Percentiles rank a stretch among this genome's conserved stretches.
phyloP scores from a whole-genome alignment of 1,284 basidiomycete genomes.

The Ustilago curta region DNA sequence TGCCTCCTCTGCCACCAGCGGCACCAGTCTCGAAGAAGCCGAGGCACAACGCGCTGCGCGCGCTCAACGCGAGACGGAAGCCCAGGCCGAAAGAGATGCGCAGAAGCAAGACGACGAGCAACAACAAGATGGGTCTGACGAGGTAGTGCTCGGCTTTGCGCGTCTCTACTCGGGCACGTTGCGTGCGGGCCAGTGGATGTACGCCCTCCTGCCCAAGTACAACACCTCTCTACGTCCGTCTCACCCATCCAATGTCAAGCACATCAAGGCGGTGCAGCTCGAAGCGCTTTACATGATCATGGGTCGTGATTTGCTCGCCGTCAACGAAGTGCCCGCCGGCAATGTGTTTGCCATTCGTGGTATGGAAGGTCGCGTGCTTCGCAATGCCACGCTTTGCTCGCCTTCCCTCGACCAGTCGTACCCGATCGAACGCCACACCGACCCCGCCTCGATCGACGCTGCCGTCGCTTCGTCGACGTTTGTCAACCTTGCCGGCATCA shows the following conservation, averaged over 20 bases:
- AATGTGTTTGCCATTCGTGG: conserved; percentile 95
- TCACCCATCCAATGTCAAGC: conserved; percentile 76
- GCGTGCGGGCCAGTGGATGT: conserved; percentile 76
- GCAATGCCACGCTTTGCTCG: conserved; percentile 90
- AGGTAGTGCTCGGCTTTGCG: conserved; percentile 79
- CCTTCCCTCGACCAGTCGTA: conserved; percentile 37
- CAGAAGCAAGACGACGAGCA: conserved; percentile 27
- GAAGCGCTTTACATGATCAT: conserved; percentile 95
- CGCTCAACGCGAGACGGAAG: conserved; percentile 34
- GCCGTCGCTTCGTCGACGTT: conserved; percentile 29
- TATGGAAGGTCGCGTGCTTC: conserved; percentile 87
- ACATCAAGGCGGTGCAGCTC: conserved; percentile 77
- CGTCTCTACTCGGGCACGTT: conserved; percentile 92
- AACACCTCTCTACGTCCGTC: conserved; percentile 76
- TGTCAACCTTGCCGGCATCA: conserved; percentile 66
- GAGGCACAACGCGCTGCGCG: conserved; percentile 39
- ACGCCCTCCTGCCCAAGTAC: conserved; percentile 89
- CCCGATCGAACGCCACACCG: conserved; percentile 30
- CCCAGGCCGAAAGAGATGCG: conserved; percentile 30
- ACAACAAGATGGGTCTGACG: conserved; percentile 44
- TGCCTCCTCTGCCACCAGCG: conserved; percentile 51
- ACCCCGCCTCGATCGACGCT: conserved; percentile 27
- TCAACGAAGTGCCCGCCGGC: conserved; percentile 87
- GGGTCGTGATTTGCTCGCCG: conserved; percentile 90
- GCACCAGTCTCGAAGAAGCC: conserved; percentile 48